phyloP scores from a whole-genome alignment of 2,329 filamentous ascomycete genomes.

The Trichoderma asperellum region DNA sequence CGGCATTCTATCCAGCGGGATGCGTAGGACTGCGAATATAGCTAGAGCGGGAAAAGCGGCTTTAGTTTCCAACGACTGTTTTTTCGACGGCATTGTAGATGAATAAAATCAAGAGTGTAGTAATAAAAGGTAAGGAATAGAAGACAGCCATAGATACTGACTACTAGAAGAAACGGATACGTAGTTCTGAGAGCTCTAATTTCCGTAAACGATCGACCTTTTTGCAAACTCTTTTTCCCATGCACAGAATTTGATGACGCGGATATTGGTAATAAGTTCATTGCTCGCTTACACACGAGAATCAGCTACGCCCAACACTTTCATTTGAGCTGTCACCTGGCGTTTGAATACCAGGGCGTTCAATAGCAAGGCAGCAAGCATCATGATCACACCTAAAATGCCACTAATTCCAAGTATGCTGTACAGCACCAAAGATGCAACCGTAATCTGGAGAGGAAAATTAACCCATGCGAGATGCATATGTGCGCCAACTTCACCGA shows the following conservation, averaged over 20 bases:
- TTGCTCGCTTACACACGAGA: not conserved
- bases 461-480: conserved; percentile 2
- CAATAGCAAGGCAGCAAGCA: not conserved
- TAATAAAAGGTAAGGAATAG: not conserved
- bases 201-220: not conserved
- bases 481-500: conserved; percentile 1
- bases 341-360: not conserved
- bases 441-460: not conserved
- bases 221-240: not conserved
- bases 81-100: not conserved
- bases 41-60: not conserved
- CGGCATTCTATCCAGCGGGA: not conserved
- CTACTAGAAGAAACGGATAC: not conserved
- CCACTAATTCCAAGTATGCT: conserved; percentile 1
- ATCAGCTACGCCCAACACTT: not conserved
- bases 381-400: not conserved
- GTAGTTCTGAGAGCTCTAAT: not conserved
- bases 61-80: not conserved
- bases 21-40: conserved; percentile 3
- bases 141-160: not conserved
- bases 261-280: not conserved
- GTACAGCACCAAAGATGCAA: not conserved
- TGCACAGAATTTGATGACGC: not conserved
- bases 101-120: not conserved
- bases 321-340: not conserved